Percentiles rank a stretch among this genome's conserved stretches.
These are phyloP conservation scores for Plectosphaerella cucumerina DNA, from an alignment of 2,329 filamentous ascomycete species.

Conservation along the genomic window DNA sequence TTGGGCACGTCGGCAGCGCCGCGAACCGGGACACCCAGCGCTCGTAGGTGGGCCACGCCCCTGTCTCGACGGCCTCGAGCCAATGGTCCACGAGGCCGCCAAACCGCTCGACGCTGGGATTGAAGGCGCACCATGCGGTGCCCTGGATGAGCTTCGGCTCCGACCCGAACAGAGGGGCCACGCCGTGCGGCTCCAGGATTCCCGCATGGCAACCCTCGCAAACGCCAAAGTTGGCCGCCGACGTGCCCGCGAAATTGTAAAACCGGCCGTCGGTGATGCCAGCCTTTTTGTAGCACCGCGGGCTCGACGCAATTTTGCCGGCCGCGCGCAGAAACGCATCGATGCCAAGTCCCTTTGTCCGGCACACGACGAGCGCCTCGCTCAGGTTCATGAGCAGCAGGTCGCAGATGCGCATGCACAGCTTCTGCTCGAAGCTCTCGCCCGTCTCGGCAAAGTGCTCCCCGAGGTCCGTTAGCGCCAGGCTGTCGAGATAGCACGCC, in stretches of 20 bases:
- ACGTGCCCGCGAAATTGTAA: constrained; percentile 21
- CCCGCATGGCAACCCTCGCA: constrained; percentile 29
- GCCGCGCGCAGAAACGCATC: neutral
- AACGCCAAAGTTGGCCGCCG: constrained; percentile 17
- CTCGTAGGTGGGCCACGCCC: constrained; percentile 23
- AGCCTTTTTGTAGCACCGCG: constrained; percentile 2
- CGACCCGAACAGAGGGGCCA: constrained; percentile 22
- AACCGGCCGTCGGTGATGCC: constrained; percentile 26
- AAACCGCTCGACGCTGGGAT: constrained; percentile 19
- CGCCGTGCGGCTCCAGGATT: constrained; percentile 18
- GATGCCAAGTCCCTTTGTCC: neutral
- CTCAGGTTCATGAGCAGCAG: neutral
- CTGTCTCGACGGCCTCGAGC: constrained; percentile 23
- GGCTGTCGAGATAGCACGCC: constrained; percentile 28
- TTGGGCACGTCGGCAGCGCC: constrained; percentile 7
- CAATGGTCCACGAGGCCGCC: constrained; percentile 18
- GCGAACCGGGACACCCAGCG: constrained; percentile 21
- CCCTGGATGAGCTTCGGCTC: constrained; percentile 10
- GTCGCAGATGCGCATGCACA: neutral
- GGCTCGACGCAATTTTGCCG: constrained; percentile 1
- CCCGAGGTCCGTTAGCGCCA: constrained; percentile 22
- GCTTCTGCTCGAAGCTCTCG: neutral
- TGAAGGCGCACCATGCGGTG: constrained; percentile 24
- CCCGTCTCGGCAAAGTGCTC: constrained; percentile 19
- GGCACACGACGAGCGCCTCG: neutral